Base-by-base conservation (phyloP, 345 rosid species). In the Linum tenue region DNA sequence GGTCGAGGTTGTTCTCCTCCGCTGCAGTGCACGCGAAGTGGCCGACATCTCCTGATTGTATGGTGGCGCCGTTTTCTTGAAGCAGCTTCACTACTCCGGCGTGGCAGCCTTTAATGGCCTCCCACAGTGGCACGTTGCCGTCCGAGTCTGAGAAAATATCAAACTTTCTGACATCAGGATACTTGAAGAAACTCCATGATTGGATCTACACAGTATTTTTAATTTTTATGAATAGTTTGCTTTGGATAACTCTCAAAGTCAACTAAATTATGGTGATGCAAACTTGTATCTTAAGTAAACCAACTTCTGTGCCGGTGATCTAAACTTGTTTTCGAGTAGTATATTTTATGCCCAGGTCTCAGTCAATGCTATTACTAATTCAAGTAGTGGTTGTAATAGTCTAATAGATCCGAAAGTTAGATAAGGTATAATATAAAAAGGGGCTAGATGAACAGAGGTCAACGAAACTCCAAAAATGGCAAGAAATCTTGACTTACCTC, bases 71-170 rank as follows among this genome's bases (percentile, higher is more conserved):
- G 15, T 81, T 69, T 64, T 83, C 84, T 50, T 62, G 39, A 56
- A 90, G 64, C 63, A 84, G 67, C 71, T 76, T 83, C 43, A 64
- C 69, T 55, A 90, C 74, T 5, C 76, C 75, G 60, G 79, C 82
- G 57, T 92, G 85, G 4, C 91, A 83, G 39, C 70, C 85, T 64
- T 75, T 64, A 83, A 88, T 77, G 63, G 97, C 97, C 70, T 86
- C 96, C 97, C 96, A 92, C 22, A 92, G 40, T 5, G 97, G 97
- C 40, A 82, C 82, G 65, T 66, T 85, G 63, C 94, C 96, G 4
- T 90, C 91, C 0, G 80, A 60, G 62, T 90, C 97, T 90, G 82
- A 79, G 76, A 57, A 9, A 37, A 44, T 1, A 14, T 44, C 51
- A 44, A 44, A 3, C 51, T 44, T 22, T 44, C 51, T 44, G 12